Conservation (phyloP, 805 yeast species). For the Nadsonia fulvescens region DNA sequence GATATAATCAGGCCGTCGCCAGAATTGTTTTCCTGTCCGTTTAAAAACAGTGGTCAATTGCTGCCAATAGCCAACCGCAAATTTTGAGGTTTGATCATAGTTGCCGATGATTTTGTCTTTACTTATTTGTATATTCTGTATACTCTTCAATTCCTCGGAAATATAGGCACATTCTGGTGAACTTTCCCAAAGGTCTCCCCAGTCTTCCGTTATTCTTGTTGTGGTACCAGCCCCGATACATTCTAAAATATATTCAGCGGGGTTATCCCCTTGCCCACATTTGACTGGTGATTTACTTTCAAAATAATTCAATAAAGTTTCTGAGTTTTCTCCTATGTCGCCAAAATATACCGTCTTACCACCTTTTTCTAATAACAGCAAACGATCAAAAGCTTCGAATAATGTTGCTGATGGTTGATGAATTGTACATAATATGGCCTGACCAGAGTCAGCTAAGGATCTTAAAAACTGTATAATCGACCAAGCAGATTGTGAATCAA, state of each 20-base stretch:
- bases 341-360: conserved; percentile 67
- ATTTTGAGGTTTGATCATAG: conserved; percentile 15
- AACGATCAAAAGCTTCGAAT: conserved; percentile 44
- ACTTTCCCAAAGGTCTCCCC: conserved; percentile 41
- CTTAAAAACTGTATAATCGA: conserved; percentile 45
- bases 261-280: conserved; percentile 40
- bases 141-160: conserved; percentile 18
- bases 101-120: too few species aligned
- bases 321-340: conserved; percentile 46
- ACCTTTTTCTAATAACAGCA: conserved; percentile 48
- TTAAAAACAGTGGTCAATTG: conserved; percentile 26
- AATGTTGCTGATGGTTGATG: conserved; percentile 57
- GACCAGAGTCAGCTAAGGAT: conserved; percentile 49
- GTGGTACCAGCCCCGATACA: conserved; percentile 72
- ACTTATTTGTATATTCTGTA: too few species aligned
- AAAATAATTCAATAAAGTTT: conserved; percentile 39
- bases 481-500: conserved; percentile 44
- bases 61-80: conserved; percentile 29
- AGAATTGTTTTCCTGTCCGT: conserved; percentile 29
- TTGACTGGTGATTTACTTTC: conserved; percentile 50
- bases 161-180: conserved; percentile 24
- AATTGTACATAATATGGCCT: conserved; percentile 52
- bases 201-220: conserved; percentile 37
- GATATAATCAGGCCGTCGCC: conserved; percentile 47
- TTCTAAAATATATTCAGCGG: conserved; percentile 56